A percentile compares a stretch with the other conserved stretches of the same genome.
These are phyloP conservation scores for Dryas alaskensis DNA, from an alignment of 306 rosid species.

Conservation along the genomic window DNA sequence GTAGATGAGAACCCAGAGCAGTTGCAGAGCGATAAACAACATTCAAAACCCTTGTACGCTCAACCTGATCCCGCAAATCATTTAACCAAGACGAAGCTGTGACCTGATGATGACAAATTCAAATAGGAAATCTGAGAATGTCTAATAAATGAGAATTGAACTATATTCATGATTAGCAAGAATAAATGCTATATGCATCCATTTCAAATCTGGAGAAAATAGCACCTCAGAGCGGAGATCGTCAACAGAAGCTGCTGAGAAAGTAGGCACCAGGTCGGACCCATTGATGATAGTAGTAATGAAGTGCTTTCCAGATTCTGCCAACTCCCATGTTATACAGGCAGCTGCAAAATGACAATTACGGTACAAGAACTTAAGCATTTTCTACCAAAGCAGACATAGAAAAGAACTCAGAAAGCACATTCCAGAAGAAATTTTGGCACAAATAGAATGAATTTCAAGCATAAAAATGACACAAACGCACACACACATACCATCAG, in stretches of 20 bases:
- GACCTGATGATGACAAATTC: conserved; percentile 50
- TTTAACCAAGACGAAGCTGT: conserved; percentile 91
- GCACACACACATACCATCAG: not conserved
- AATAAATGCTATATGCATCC: conserved; percentile 8
- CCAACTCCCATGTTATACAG: conserved; percentile 95
- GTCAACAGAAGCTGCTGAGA: conserved; percentile 84
- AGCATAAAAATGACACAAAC: not conserved
- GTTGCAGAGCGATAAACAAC: conserved; percentile 94
- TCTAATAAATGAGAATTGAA: not conserved
- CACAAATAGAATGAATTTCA: not conserved
- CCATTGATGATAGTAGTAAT: conserved; percentile 86
- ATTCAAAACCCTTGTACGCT: conserved; percentile 77
- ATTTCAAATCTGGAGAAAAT: conserved; percentile 13
- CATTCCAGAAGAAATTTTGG: not conserved
- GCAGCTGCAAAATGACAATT: conserved; percentile 70
- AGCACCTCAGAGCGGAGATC: conserved; percentile 91
- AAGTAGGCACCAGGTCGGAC: conserved; percentile 95
- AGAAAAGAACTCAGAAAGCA: not conserved
- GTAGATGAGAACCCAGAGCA: conserved; percentile 85
- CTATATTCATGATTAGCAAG: not conserved
- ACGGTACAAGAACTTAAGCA: conserved; percentile 20
- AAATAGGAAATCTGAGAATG: conserved; percentile 5
- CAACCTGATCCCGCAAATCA: conserved; percentile 91
- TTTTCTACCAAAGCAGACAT: not conserved
- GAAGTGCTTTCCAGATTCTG: conserved; percentile 94